Conservation (phyloP, 257 asterid species). For the Solanum infundibuliforme region DNA sequence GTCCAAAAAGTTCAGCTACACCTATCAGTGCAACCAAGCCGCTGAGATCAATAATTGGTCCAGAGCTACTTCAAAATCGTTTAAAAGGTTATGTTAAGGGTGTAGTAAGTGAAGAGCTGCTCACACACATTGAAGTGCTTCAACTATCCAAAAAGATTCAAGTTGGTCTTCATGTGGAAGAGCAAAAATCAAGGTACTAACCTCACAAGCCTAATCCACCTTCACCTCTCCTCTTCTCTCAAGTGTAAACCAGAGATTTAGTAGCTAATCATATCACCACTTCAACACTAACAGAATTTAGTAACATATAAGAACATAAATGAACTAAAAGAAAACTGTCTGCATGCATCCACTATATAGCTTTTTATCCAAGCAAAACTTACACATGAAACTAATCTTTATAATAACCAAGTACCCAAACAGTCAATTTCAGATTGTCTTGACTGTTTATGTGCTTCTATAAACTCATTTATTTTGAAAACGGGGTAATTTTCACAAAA, state of each 20-base stretch:
- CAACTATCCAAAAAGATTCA: conserved; percentile 62
- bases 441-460: not conserved
- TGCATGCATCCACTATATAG: not conserved
- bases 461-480: not conserved
- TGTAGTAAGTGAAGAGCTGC: conserved; percentile 48
- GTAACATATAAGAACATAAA: not conserved
- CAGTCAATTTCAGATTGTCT: not conserved
- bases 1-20: conserved; percentile 12
- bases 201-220: not conserved
- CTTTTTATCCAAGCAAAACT: not conserved
- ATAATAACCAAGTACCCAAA: not conserved
- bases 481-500: not conserved
- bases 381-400: not conserved
- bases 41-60: conserved; percentile 30
- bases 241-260: not conserved
- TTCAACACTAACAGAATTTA: not conserved
- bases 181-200: conserved; percentile 55
- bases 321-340: not conserved
- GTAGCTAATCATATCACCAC: not conserved
- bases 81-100: conserved; percentile 67
- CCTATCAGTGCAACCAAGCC: conserved; percentile 18
- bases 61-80: conserved; percentile 51
- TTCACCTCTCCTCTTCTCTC: not conserved
- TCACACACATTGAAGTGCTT: conserved; percentile 72
- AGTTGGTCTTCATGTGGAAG: conserved; percentile 61